Evolutionary conservation across 352 stramenopile species (phyloP), one percentile per base, ranked within the genome.

Genomic region (Phytophthora sojae): DNA sequence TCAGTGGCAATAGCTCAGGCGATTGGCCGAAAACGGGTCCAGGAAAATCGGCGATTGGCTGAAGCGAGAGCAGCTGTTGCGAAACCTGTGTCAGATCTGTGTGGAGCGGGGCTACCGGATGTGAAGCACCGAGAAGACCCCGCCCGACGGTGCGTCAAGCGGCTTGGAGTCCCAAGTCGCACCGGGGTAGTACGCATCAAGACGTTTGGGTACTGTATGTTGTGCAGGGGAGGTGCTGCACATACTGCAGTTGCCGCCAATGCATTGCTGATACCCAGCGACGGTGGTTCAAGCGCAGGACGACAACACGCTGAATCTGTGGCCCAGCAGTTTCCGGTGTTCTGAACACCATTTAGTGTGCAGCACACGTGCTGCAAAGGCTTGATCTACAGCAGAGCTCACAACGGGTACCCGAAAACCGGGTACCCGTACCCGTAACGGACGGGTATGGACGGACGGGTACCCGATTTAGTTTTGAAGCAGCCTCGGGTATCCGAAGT

Each of bases 61-160:
- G 14, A 19, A 47, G 11, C 12, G 11, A 37, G 4, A 30, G 47
- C 19, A 61, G 35, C 19, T 37, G 21, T 17, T 19, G 21, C 4
- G 39, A 35, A 49, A 61, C 39, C 32, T 61, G 55, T 61, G 55
- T 61, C 55, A 61, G 30, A 51, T 6, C 21, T 32, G 55, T 61
- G 55, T 61, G 55, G 55, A 51, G 21, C 55, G 11, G 11, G 14
- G 39, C 39, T 19, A 47, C 39, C 39, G 14, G 39, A 47, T 47
- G 39, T 17, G 39, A 19, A 21, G 39, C 39, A 47, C 39, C 39
- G 39, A 47, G 8, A 39, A 30, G 3, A 30, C 26, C 26, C 2
- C 26, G 26, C 26, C 4, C 4, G 26, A 6, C 26, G 53, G 15
- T 45, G 17, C 26, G 4, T 8, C n/a, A 29, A 30, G 30, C 54